Conservation (phyloP, 805 yeast species). For the Hanseniaspora mollemarum region DNA sequence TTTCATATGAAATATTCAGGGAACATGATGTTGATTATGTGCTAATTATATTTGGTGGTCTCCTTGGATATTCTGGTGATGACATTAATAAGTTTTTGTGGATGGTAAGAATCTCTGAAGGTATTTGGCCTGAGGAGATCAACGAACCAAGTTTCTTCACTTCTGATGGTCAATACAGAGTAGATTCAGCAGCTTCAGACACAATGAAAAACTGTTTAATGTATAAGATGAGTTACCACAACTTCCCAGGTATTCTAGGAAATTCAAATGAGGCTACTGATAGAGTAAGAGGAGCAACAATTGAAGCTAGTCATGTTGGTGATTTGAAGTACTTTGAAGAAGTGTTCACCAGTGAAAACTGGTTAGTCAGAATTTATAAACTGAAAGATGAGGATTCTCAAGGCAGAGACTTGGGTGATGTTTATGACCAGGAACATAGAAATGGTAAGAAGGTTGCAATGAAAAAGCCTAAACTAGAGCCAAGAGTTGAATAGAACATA, state of each 20-base stretch:
- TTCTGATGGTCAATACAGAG: constrained; percentile 72
- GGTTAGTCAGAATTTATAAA: constrained; percentile 91
- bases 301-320: constrained; percentile 41
- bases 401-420: constrained; percentile 65
- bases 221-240: constrained; percentile 90
- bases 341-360: constrained; percentile 88
- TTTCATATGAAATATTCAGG: constrained; percentile 74
- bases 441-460: constrained; percentile 32
- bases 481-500: constrained; percentile 28
- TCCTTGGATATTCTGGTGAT: constrained; percentile 88
- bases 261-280: constrained; percentile 54
- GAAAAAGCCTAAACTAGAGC: constrained; percentile 46
- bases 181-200: constrained; percentile 68
- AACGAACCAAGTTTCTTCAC: constrained; percentile 77
- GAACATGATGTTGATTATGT: constrained; percentile 94
- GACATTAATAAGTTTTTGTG: constrained; percentile 93
- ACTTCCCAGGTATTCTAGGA: constrained; percentile 57
- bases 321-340: constrained; percentile 74
- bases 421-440: constrained; percentile 41
- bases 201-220: constrained; percentile 82
- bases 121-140: constrained; percentile 99
- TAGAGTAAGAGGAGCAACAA: constrained; percentile 77
- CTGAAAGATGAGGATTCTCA: constrained; percentile 77
- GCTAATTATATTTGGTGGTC: constrained; percentile 85
- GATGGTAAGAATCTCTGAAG: constrained; percentile 99